Conservation (phyloP, 768 basidiomycete species). For the Mycena chlorophos region DNA sequence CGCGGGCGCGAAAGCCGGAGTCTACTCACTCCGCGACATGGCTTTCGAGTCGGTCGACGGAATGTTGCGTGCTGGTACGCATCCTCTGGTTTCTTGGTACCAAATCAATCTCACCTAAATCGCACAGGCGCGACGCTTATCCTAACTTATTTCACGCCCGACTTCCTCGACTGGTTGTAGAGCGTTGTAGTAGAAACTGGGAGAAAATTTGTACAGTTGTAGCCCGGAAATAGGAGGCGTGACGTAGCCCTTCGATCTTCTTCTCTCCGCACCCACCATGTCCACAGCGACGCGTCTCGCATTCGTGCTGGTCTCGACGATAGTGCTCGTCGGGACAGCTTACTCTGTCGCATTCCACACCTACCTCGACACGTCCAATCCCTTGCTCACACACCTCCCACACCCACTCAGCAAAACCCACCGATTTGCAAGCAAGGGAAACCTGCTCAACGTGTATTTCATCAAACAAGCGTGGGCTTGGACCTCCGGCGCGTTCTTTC, state of each 20-base stretch:
- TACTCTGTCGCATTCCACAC: slow-evolving; percentile 66
- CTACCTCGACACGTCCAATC: slow-evolving; percentile 85
- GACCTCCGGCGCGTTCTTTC: slow-evolving; percentile 70
- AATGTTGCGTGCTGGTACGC: slow-evolving; percentile 87
- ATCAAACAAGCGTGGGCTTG: slow-evolving; percentile 92
- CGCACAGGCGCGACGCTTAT: slow-evolving; percentile 80
- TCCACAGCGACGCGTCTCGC: slow-evolving; percentile 24
- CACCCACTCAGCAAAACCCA: slow-evolving; percentile 63
- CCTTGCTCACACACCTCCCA: slow-evolving; percentile 63
- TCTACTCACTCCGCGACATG: slow-evolving; percentile 91
- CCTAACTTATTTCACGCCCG: slow-evolving; percentile 93
- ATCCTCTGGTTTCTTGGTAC: not conserved
- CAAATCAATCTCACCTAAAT: not conserved
- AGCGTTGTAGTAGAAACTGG: not conserved
- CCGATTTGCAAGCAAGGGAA: slow-evolving; percentile 81
- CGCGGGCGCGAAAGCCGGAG: slow-evolving; percentile 89
- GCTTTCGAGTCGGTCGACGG: slow-evolving; percentile 91
- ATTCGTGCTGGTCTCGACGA: slow-evolving; percentile 42
- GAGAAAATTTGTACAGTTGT: slow-evolving; percentile 8
- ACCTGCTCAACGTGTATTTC: slow-evolving; percentile 79
- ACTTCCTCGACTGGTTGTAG: slow-evolving; percentile 85
- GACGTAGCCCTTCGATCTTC: slow-evolving; percentile 1
- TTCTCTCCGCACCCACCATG: slow-evolving; percentile 1
- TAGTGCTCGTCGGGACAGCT: slow-evolving; percentile 60
- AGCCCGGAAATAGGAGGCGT: not conserved